phyloP scores from a whole-genome alignment of 768 basidiomycete genomes.

The Termitomyces heimii region DNA sequence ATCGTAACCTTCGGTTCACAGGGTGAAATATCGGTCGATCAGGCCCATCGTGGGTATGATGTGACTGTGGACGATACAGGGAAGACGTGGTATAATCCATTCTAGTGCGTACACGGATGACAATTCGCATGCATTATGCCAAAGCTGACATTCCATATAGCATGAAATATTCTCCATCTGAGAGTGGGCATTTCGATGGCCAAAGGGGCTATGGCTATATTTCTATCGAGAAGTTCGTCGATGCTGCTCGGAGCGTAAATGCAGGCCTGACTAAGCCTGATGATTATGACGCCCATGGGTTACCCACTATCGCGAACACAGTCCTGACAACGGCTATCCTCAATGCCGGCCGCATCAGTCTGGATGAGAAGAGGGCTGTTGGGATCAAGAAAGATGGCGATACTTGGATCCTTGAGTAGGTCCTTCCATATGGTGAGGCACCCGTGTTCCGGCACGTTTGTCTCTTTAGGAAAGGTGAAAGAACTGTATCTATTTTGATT shows the following conservation, averaged over 20 bases:
- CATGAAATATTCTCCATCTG: constrained; percentile 94
- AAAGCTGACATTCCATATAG: constrained; percentile 28
- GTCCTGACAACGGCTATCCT: constrained; percentile 84
- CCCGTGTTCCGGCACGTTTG: neutral
- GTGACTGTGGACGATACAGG: constrained; percentile 82
- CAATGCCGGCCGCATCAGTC: constrained; percentile 82
- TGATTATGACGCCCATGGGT: constrained; percentile 73
- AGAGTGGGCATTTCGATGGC: constrained; percentile 90
- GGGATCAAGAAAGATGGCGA: constrained; percentile 62
- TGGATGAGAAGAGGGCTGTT: constrained; percentile 87
- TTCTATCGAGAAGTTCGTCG: constrained; percentile 90
- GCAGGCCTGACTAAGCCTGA: constrained; percentile 56
- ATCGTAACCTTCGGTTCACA: constrained; percentile 22
- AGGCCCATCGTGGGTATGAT: constrained; percentile 92
- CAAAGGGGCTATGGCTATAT: constrained; percentile 91
- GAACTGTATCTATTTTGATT: constrained; percentile 2
- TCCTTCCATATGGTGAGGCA: constrained; percentile 11
- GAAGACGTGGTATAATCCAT: constrained; percentile 84
- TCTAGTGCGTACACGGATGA: constrained; percentile 57
- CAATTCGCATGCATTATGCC: neutral
- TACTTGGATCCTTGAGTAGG: constrained; percentile 65
- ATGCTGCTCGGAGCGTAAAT: constrained; percentile 76
- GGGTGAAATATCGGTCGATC: constrained; percentile 92
- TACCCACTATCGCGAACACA: constrained; percentile 88
- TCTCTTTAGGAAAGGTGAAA: constrained; percentile 9